Evolutionary conservation across 108 stramenopile genomes (phyloP), one percentile per base, ranked within the genome.

Genomic region (Fistulifera pelliculosa): DNA sequence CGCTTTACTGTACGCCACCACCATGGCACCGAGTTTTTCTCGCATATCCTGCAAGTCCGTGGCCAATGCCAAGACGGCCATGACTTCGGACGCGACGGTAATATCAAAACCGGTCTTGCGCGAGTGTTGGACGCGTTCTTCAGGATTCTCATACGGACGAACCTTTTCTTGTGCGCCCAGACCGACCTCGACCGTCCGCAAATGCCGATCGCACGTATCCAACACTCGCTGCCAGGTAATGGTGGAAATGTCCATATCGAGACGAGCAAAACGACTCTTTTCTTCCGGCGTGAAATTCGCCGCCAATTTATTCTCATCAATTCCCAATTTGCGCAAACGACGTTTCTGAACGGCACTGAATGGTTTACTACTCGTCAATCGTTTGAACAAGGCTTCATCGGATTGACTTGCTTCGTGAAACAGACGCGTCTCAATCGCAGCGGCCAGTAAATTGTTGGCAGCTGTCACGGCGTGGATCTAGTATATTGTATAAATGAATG

Each of bases 161-260:
- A 85, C 82, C 17, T 77, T 89, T 71, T 98, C 97, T 39, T 83
- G 83, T 17, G 74, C 59, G 11, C 94, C 97, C 52, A 69, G 55
- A 0, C 96, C 96, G 15, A 97, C 68, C 25, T 67, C 74, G 3
- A 97, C 71, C 8, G 23, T 16, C 11, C 98, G 80, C 52, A 99
- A 77, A 54, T 92, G 90, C 6, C 98, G 77, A 88, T 99, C 98
- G 66, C 98, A 99, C 6, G 90, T 93, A 63, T 99, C 98, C 51
- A 99, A 51, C 1, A 99, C 98, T 14, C 98, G 80, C 51, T 94
- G 76, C 98, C 98, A 99, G 10, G 96, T 99, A 51, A 99, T 93
- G 47, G 90, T 94, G 7, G 65, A 44, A 10, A 89, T 86, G 40
- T 99, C 96, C 55, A 97, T 83, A 71, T 99, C 95, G 52, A 99